Conservation (phyloP, 1,139 yeast species). For the Suhomyces guaymorum region DNA sequence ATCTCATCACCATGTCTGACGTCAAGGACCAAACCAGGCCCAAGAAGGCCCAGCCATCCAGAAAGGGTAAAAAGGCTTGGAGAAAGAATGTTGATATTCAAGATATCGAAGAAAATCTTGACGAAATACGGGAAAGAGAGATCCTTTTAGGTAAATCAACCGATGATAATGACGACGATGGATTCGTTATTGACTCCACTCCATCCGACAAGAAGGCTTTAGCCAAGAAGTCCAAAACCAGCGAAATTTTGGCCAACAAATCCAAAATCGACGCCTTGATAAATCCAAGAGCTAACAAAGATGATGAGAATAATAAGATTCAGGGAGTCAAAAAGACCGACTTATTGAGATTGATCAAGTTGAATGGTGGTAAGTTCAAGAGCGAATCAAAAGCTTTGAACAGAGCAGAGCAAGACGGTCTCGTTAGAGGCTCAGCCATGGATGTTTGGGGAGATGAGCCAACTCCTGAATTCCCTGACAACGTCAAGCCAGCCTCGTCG, state of each 20-base stretch:
- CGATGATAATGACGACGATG: conserved; percentile 43
- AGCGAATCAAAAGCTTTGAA: conserved; percentile 54
- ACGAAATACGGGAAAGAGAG: conserved; percentile 66
- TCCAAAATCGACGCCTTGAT: conserved; percentile 75
- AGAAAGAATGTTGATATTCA: conserved; percentile 88
- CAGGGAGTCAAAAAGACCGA: conserved; percentile 73
- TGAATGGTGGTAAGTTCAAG: conserved; percentile 71
- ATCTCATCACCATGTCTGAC: conserved; percentile 6
- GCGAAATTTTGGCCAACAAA: conserved; percentile 72
- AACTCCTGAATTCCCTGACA: conserved; percentile 43
- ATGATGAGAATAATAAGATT: conserved; percentile 30
- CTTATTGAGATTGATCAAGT: conserved; percentile 65
- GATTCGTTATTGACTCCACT: conserved; percentile 63
- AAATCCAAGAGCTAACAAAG: conserved; percentile 30
- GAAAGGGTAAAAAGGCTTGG: conserved; percentile 96
- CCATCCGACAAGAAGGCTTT: conserved; percentile 12
- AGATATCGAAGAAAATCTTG: conserved; percentile 73
- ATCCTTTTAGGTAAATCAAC: conserved; percentile 57
- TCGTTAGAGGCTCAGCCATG: conserved; percentile 48
- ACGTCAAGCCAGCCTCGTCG: conserved; percentile 20
- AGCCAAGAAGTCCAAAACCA: conserved; percentile 59
- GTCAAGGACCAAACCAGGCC: conserved; percentile 3
- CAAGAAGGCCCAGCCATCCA: conserved; percentile 56
- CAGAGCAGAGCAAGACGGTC: conserved; percentile 61
- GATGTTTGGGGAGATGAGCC: conserved; percentile 69